Conservation (phyloP, 1,139 yeast genomes). For the Blastobotrys indianensis region DNA sequence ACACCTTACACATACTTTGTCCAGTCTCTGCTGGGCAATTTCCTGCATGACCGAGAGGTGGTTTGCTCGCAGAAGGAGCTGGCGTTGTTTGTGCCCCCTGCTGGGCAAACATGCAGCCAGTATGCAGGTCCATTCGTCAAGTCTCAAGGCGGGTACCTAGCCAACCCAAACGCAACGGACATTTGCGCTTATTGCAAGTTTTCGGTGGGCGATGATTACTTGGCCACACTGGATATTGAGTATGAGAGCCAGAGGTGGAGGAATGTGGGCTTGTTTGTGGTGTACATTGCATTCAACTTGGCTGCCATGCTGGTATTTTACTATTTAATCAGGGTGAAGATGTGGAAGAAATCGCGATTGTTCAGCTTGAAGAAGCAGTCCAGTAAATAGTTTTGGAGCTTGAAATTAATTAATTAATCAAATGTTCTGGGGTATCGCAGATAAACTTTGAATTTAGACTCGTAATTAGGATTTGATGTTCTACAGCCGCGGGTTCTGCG, state of each 20-base stretch:
- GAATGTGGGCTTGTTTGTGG: constrained; percentile 49
- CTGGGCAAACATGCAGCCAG: constrained; percentile 53
- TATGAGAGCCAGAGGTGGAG: constrained; percentile 48
- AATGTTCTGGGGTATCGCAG: no score
- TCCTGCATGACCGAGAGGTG: constrained; percentile 52
- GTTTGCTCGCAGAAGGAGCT: constrained; percentile 47
- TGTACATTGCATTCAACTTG: constrained; percentile 42
- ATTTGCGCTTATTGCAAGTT: constrained; percentile 55
- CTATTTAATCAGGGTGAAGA: constrained; percentile 30
- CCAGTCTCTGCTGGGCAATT: constrained; percentile 45
- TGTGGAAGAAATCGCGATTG: constrained; percentile 1
- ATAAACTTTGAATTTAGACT: no score
- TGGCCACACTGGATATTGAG: constrained; percentile 40
- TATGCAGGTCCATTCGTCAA: constrained; percentile 38
- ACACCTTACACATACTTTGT: constrained; percentile 64
- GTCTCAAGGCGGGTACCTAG: constrained; percentile 46
- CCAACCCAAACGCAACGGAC: constrained; percentile 45
- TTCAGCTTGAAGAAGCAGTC: no score
- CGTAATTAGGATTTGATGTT: no score
- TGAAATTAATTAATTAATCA: no score
- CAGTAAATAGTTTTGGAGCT: no score
- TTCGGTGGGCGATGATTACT: constrained; percentile 47
- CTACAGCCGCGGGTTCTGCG: no score
- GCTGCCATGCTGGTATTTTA: constrained; percentile 42
- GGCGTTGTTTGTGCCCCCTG: constrained; percentile 49